A percentile compares a stretch with the other conserved stretches of the same genome.
phyloP scores from a whole-genome alignment of 2,329 filamentous ascomycete genomes.

The Ascochyta pisi region DNA sequence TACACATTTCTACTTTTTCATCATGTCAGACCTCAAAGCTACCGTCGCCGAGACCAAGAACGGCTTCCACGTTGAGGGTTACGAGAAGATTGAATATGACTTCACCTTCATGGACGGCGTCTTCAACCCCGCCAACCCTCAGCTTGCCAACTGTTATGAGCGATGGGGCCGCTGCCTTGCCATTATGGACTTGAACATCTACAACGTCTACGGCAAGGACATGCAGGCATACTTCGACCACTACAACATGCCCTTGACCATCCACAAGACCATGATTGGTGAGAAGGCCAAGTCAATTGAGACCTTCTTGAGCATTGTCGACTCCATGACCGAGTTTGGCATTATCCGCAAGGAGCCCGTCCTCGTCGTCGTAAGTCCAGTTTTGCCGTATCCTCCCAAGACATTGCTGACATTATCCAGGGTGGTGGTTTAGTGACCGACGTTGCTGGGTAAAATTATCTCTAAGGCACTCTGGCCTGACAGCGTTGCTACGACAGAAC shows the following conservation, averaged over 20 bases:
- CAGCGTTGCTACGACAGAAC: slow-evolving; percentile 23
- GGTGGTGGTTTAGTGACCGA: slow-evolving; percentile 52
- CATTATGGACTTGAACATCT: slow-evolving; percentile 75
- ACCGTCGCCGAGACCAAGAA: slow-evolving; percentile 67
- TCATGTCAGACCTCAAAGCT: slow-evolving; percentile 73
- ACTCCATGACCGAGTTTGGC: slow-evolving; percentile 77
- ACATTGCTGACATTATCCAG: slow-evolving; percentile 19
- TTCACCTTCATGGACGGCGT: slow-evolving; percentile 76
- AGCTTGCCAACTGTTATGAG: slow-evolving; percentile 70
- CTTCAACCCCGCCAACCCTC: slow-evolving; percentile 65
- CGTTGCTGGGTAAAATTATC: slow-evolving; percentile 69
- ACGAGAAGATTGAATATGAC: slow-evolving; percentile 79
- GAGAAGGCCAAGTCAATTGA: slow-evolving; percentile 78
- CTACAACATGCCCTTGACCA: slow-evolving; percentile 66
- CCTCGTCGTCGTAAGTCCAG: slow-evolving; percentile 41
- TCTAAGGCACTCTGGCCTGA: slow-evolving; percentile 59
- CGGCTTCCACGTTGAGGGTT: slow-evolving; percentile 74
- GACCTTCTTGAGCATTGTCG: slow-evolving; percentile 71
- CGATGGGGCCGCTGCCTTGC: slow-evolving; percentile 71
- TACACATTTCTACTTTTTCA: slow-evolving; percentile 27
- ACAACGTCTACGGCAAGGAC: slow-evolving; percentile 69
- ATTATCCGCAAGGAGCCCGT: slow-evolving; percentile 66
- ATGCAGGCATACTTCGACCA: slow-evolving; percentile 73
- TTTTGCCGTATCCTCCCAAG: neutral
- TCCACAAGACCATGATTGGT: slow-evolving; percentile 77